Base-by-base conservation (phyloP, 2,329 filamentous ascomycete species). In the Spiromastix sp. region DNA sequence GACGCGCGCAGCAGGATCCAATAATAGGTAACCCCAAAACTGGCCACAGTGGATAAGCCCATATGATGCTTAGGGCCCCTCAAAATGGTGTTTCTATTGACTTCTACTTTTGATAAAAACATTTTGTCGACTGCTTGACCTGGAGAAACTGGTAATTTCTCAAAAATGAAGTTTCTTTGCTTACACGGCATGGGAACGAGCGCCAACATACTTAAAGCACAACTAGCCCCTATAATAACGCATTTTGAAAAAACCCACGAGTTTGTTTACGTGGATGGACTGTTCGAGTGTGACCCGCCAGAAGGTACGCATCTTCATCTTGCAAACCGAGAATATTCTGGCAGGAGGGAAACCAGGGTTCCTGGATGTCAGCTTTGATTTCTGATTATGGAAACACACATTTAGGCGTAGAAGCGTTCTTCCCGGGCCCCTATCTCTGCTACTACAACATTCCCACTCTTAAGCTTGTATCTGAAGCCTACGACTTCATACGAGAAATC, bases 351-450 rank as follows among this genome's bases (percentile, higher is more conserved):
- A n/a, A n/a, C n/a, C n/a, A n/a, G n/a, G n/a, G n/a, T n/a, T n/a
- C n/a, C n/a, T n/a, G n/a, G n/a, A n/a, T n/a, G n/a, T n/a, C n/a
- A n/a, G n/a, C n/a, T n/a, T n/a, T n/a, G n/a, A n/a, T n/a, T n/a
- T n/a, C n/a, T n/a, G n/a, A n/a, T n/a, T n/a, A n/a, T n/a, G n/a
- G n/a, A n/a, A n/a, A n/a, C n/a, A n/a, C n/a, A n/a, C n/a, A n/a
- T 18, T 16, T 11, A 31, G 29, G 29, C n/a, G 29, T 31, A 5
- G 29, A 17, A 11, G n/a, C 13, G 8, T 11, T 35, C 11, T 35
- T 35, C 33, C 21, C 20, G 4, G 33, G 33, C 8, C 33, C 33
- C 33, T 35, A 35, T 27, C 24, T 28, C 24, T 26, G 33, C 13
- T 35, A 35, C 33, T 35, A 35, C 33, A 27, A 18, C 22, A 11